Base-by-base conservation (phyloP, 148 eudicot species). In the Nyssa sinensis region DNA sequence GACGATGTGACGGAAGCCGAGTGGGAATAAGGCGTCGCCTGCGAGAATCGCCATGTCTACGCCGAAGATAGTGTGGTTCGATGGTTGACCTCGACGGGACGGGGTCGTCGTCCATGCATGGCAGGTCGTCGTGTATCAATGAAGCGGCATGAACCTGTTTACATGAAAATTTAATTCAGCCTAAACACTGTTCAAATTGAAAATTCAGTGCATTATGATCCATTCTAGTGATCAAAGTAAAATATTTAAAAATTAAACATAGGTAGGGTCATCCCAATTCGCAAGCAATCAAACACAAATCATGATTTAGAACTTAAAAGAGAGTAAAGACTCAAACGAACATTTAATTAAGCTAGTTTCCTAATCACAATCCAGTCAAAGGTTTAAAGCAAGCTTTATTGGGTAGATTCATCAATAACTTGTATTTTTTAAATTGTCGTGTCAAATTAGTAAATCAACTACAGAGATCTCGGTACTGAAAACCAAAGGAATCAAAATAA, bases 41-140 rank as follows among this genome's bases (percentile, higher is more conserved):
- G 98, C 98, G 9, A 93, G 86, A 64, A 93, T 91, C 11, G 98
- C 98, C 96, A 93, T 91, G 75, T 89, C 98, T 35, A 86, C 88
- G 24, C 98, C 98, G 19, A 81, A 88, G 32, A 86, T 78, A 0
- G 90, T 87, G 81, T 93, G 98, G 87, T 91, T 93, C 32, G 98
- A 91, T 69, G 98, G 97, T 67, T 81, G 81, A 62, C 96, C 98
- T 66, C 98, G 82, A 51, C 98, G 82, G 23, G 92, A 87, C 59
- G 87, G n/a, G 87, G 79, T 90, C 98, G 61, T 93, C 94, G 70
- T 93, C 98, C 98, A 93, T 93, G 91, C 90, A 93, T 65, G 98
- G 98, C 41, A 93, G 81, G 84, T 93, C 98, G 30, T 93, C 94
- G 74, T 93, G 98, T 68, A 93, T 89, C 49, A 93, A 70, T 4